phyloP scores from a whole-genome alignment of 768 basidiomycete genomes.

The Auriscalpium microsporum region DNA sequence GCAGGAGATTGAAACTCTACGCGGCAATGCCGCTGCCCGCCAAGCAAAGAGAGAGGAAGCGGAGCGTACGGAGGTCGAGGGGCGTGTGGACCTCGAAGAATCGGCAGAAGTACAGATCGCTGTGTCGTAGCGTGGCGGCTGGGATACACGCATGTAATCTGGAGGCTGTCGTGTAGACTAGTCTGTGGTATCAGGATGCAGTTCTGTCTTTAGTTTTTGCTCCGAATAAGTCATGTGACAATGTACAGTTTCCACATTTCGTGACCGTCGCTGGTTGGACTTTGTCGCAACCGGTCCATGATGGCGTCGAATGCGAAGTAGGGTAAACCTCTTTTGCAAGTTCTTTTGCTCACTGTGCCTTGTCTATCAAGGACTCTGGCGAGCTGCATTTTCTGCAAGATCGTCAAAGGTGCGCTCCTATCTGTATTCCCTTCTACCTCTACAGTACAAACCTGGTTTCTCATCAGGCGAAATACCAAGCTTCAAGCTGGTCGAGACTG shows the following conservation, averaged over 20 bases:
- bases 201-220: too few species aligned
- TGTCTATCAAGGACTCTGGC: conserved; percentile 38
- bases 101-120: too few species aligned
- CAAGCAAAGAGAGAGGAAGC: conserved; percentile 5
- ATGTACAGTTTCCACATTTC: too few species aligned
- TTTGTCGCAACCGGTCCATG: not conserved
- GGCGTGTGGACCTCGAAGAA: too few species aligned
- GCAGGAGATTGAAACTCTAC: conserved; percentile 49
- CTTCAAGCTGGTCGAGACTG: conserved; percentile 76
- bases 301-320: conserved; percentile 9
- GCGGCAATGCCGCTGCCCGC: conserved; percentile 41
- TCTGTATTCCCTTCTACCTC: not conserved
- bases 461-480: conserved; percentile 78
- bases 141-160: too few species aligned
- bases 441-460: not conserved
- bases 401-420: conserved; percentile 62
- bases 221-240: too few species aligned
- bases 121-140: too few species aligned
- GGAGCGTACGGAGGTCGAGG: conserved; percentile 1
- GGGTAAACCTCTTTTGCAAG: not conserved
- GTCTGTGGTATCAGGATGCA: too few species aligned
- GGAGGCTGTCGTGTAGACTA: too few species aligned
- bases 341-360: not conserved
- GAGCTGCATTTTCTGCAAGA: conserved; percentile 89
- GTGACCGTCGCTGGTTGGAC: too few species aligned